These are phyloP conservation scores for Backusella tuberculispora DNA, from an alignment of 192 early-diverging fungal genomes.

Conservation along the genomic window DNA sequence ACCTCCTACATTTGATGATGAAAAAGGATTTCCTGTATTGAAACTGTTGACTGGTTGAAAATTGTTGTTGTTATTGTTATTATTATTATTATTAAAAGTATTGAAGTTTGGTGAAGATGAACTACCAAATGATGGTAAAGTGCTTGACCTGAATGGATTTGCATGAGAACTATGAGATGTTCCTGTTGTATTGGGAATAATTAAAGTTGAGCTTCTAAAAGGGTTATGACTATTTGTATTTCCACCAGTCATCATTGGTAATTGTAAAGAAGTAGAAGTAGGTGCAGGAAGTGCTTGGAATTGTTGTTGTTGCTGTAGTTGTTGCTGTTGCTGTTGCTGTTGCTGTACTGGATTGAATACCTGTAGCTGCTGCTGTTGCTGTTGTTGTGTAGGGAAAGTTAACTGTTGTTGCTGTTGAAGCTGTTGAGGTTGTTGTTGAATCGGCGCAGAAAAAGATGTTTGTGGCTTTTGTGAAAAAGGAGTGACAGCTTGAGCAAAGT, in stretches of 20 bases:
- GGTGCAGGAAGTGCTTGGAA: not conserved
- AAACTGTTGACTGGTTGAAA: not conserved
- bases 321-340: conserved; percentile 11
- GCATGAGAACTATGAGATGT: not conserved
- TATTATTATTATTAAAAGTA: not conserved
- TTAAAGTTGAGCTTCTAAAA: not conserved
- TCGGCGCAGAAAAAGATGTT: conserved; percentile 1
- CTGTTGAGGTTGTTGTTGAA: not conserved
- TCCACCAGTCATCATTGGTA: conserved; percentile 11
- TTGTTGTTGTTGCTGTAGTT: not conserved
- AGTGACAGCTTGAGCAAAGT: not conserved
- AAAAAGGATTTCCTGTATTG: not conserved
- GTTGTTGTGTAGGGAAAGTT: not conserved
- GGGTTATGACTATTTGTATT: not conserved
- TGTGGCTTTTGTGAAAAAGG: not conserved
- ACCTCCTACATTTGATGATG: not conserved
- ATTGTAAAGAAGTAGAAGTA: conserved; percentile 19
- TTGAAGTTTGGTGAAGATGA: not conserved
- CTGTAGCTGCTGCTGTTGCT: conserved; percentile 1
- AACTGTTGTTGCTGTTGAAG: not conserved
- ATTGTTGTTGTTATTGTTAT: not conserved
- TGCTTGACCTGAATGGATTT: conserved; percentile 34
- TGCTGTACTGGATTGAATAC: not conserved
- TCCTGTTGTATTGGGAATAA: not conserved
- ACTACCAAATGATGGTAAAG: not conserved